Conservation (phyloP, 768 basidiomycete species). For the Lentinus brumalis region DNA sequence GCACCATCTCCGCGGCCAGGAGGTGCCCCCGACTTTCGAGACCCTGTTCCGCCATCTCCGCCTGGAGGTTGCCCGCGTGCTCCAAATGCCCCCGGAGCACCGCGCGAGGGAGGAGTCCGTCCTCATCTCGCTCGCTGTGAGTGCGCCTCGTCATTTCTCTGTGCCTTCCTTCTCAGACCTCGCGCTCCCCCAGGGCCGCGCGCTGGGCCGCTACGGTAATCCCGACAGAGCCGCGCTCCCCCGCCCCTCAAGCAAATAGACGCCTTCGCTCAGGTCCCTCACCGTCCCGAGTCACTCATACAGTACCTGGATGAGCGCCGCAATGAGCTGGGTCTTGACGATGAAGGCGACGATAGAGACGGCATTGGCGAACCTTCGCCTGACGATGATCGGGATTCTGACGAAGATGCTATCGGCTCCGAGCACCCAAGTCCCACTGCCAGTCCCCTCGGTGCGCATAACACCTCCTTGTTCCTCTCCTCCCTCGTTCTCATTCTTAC, state of each 20-base stretch:
- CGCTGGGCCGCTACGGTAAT: conserved; percentile 13
- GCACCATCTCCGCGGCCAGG: conserved; percentile 6
- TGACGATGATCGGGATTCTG: conserved; percentile 18
- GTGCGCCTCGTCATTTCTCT: not conserved
- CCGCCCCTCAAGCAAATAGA: conserved; percentile 21
- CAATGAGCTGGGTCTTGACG: conserved; percentile 16
- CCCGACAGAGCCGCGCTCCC: conserved; percentile 16
- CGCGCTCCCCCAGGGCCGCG: conserved; percentile 17
- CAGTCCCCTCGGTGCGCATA: conserved; percentile 14
- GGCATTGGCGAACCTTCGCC: conserved; percentile 18
- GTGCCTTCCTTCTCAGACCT: not conserved
- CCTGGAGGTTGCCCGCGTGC: conserved; percentile 17
- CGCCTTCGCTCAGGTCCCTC: conserved; percentile 14
- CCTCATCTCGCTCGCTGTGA: conserved; percentile 15
- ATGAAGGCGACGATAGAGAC: conserved; percentile 17
- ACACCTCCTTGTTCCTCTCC: conserved; percentile 7
- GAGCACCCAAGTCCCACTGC: conserved; percentile 20
- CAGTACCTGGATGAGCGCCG: conserved; percentile 18
- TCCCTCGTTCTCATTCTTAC: conserved; percentile 11
- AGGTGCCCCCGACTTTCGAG: conserved; percentile 15
- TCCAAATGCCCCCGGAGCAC: conserved; percentile 15
- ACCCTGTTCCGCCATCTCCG: conserved; percentile 16
- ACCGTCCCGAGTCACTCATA: conserved; percentile 13
- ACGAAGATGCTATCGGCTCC: conserved; percentile 22
- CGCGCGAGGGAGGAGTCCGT: conserved; percentile 13